Base-by-base conservation (phyloP, 257 asterid genomes). In the Echites panduratus region DNA sequence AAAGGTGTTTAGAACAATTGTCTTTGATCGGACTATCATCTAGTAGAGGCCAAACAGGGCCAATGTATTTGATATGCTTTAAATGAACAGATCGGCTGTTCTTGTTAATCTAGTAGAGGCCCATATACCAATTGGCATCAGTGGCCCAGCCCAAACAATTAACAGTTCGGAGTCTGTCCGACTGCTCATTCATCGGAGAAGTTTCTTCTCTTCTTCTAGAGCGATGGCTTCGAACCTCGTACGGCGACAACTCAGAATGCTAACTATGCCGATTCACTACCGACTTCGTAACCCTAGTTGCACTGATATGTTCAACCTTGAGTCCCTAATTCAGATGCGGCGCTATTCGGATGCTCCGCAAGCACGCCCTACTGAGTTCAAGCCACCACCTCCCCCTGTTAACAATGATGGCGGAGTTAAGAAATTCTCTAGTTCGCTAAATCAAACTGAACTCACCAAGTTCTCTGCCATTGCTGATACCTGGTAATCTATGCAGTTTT, bases 391-490 rank as follows among this genome's bases (percentile, higher is more conserved):
- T 16, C 41, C 65, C 64, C 62, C 35, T 16, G 53, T 40, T 3
- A 69, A 63, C 35, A 47, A 17, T 49, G 27, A 47, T 19, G 47
- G 44, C 12, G 13, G 20, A 22, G 64, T 22, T 19, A 75, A 66
- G 38, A 61, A 73, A 38, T 27, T 47, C 48, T 59, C 70, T 4
- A 91, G 91, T 77, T 93, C 98, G 27, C 76, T 91, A 75, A 91
- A 89, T 82, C 83, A 87, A 80, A 49, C 68, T 9, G 98, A 93
- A 83, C 87, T 91, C 24, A 80, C 73, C 27, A 93, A 93, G 76
- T 91, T 89, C 79, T 80, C 96, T 10, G 85, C 90, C 75, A 83
- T 89, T 57, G 76, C 96, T 5, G 92, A 89, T 57, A 87, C 97
- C 65, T 93, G 98, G 98, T 92, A 79, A 47, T 68, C 4, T 29